Conservation (phyloP, 805 yeast species). For the Yueomyces sinensis region DNA sequence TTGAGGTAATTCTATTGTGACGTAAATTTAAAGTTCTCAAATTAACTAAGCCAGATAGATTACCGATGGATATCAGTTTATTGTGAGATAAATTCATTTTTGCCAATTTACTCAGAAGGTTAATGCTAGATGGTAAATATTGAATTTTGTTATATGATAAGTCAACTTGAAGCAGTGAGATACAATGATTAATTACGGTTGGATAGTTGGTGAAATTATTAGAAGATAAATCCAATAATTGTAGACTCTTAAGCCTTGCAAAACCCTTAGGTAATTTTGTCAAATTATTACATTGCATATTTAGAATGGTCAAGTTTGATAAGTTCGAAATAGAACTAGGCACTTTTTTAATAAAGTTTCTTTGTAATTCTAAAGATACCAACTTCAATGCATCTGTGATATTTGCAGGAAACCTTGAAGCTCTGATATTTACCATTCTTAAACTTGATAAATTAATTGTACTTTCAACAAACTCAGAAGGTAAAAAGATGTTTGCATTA, state of each 20-base stretch:
- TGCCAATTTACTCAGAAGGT: constrained; percentile 45
- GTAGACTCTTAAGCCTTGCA: constrained; percentile 38
- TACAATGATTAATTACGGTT: constrained; percentile 46
- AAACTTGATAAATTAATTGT: constrained; percentile 59
- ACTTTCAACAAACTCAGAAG: constrained; percentile 73
- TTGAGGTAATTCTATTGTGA: constrained; percentile 43
- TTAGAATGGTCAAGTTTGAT: constrained; percentile 41
- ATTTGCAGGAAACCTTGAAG: constrained; percentile 60
- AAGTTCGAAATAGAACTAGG: constrained; percentile 45
- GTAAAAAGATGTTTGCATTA: constrained; percentile 75
- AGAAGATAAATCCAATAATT: constrained; percentile 62
- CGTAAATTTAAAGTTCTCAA: constrained; percentile 67
- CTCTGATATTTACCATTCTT: constrained; percentile 59
- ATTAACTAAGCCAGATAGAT: constrained; percentile 37
- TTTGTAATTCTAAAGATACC: constrained; percentile 57
- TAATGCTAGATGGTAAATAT: constrained; percentile 46
- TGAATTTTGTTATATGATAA: constrained; percentile 68
- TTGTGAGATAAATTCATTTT: constrained; percentile 69
- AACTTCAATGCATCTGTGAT: constrained; percentile 57
- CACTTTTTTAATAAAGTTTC: constrained; percentile 57
- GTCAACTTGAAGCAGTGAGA: constrained; percentile 53
- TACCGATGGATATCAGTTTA: constrained; percentile 29
- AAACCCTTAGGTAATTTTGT: constrained; percentile 48
- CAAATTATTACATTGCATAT: constrained; percentile 66
- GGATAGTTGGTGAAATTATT: constrained; percentile 57